A percentile compares a stretch with the other conserved stretches of the same genome.
Evolutionary conservation across 2,329 filamentous ascomycete species (phyloP).

Genomic region (Xylaria hypoxylon): DNA sequence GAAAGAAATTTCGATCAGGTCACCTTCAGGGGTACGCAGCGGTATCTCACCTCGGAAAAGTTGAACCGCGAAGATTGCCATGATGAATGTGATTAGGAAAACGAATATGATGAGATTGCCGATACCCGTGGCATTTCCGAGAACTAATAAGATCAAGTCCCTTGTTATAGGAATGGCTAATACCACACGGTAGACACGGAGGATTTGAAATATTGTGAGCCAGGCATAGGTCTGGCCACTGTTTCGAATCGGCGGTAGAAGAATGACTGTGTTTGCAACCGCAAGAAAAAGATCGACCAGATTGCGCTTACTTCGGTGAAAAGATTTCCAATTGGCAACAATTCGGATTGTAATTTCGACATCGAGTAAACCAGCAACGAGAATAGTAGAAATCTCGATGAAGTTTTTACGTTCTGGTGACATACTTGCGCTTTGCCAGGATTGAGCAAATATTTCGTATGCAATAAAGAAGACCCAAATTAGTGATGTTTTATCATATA

Average conservation of each 20-base stretch:
- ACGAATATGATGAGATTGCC: constrained; percentile 96
- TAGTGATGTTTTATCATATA: constrained; percentile 79
- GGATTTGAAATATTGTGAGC: constrained; percentile 91
- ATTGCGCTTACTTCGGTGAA: constrained; percentile 79
- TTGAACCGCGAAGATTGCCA: constrained; percentile 92
- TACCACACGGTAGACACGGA: constrained; percentile 92
- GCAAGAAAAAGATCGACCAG: constrained; percentile 84
- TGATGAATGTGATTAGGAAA: constrained; percentile 92
- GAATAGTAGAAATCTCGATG: constrained; percentile 78
- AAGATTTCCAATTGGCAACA: constrained; percentile 80
- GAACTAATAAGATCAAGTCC: constrained; percentile 85
- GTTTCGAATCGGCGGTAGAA: constrained; percentile 82
- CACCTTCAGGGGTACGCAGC: constrained; percentile 67
- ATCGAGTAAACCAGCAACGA: constrained; percentile 81
- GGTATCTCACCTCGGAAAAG: constrained; percentile 91
- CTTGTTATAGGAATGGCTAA: constrained; percentile 88
- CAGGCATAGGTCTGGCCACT: constrained; percentile 82
- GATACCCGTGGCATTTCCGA: constrained; percentile 92
- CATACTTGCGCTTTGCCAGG: constrained; percentile 82
- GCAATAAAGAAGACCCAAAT: constrained; percentile 86
- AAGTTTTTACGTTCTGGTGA: constrained; percentile 67
- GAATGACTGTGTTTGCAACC: constrained; percentile 83
- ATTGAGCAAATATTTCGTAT: constrained; percentile 83
- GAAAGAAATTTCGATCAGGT: constrained; percentile 79
- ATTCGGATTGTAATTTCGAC: constrained; percentile 87